These are phyloP conservation scores for Paraconiothyrium sp. DNA, from an alignment of 2,329 filamentous ascomycete genomes.

Conservation along the genomic window DNA sequence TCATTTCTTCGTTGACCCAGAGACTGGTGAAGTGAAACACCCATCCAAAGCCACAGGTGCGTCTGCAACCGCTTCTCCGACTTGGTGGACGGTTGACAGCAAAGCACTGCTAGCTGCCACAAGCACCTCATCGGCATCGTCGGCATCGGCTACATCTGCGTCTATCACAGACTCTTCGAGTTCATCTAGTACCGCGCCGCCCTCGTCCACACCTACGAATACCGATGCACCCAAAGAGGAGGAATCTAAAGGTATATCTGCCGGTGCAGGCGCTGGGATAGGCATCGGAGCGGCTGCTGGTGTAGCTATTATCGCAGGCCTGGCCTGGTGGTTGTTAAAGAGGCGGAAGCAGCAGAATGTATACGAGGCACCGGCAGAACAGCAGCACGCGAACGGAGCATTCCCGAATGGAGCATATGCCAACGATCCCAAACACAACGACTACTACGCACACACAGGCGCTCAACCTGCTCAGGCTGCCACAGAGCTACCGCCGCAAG, in stretches of 20 bases:
- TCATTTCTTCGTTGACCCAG: constrained; percentile 5
- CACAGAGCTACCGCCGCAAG: constrained; percentile 1
- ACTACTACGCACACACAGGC: constrained; percentile 2
- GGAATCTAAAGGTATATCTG: background rate
- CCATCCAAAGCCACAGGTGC: constrained; percentile 1
- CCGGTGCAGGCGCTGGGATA: constrained; percentile 4
- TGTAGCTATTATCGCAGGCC: background rate
- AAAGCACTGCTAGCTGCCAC: constrained; percentile 6
- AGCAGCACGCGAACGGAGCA: background rate
- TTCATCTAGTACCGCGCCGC: background rate
- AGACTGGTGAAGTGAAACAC: constrained; percentile 6
- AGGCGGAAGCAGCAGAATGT: constrained; percentile 4
- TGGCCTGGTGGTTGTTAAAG: constrained; percentile 4
- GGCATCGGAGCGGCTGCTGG: constrained; percentile 7
- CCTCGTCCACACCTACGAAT: background rate
- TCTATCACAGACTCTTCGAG: background rate
- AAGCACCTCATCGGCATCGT: background rate
- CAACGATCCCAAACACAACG: background rate
- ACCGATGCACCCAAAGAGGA: background rate
- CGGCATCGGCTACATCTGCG: background rate
- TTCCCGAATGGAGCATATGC: background rate
- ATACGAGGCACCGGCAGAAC: background rate
- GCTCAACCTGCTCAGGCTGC: too few species aligned
- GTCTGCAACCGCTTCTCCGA: constrained; percentile 2
- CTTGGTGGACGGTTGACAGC: constrained; percentile 11